Percentiles rank a stretch among this genome's conserved stretches.
Evolutionary conservation across 2,329 filamentous ascomycete species (phyloP).

Genomic region (Stylonectria norvegica): DNA sequence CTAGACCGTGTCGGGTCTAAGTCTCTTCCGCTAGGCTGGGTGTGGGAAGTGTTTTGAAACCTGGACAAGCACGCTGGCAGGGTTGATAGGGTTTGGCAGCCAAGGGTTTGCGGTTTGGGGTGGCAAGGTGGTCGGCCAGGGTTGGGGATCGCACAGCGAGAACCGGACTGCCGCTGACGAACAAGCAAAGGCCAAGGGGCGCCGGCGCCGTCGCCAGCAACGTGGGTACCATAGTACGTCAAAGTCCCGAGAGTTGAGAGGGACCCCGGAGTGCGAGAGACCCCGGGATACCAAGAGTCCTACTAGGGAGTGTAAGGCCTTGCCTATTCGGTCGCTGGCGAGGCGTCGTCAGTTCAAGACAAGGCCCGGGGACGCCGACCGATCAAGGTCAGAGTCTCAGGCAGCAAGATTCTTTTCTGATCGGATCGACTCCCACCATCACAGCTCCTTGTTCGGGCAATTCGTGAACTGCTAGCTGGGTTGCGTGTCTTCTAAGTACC

Average conservation of each 20-base stretch:
- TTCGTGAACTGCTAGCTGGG: too few species aligned
- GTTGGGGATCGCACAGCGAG: neutral
- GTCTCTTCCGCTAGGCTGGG: neutral
- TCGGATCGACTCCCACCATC: conserved; percentile 13
- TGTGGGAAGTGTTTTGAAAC: conserved; percentile 2
- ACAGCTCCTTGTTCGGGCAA: conserved; percentile 10
- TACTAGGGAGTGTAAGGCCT: too few species aligned
- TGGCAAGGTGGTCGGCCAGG: neutral
- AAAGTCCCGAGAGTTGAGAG: neutral
- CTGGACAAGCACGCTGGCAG: neutral
- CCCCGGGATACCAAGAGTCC: conserved; percentile 1
- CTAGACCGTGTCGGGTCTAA: too few species aligned
- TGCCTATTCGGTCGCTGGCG: conserved; percentile 5
- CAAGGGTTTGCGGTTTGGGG: too few species aligned
- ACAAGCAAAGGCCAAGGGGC: conserved; percentile 1
- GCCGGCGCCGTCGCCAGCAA: conserved; percentile 1
- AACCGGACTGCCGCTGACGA: conserved; percentile 1
- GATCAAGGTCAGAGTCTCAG: conserved; percentile 1
- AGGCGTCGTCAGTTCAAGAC: conserved; percentile 1
- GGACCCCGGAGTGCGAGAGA: neutral
- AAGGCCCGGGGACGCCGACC: conserved; percentile 1
- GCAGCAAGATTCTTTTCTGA: conserved; percentile 12
- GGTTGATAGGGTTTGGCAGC: neutral
- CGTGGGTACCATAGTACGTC: conserved; percentile 1
- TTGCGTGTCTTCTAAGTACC: too few species aligned